These are phyloP conservation scores for Juncus inflexus DNA, from an alignment of 176 grass and related monocot genomes.

Conservation along the genomic window DNA sequence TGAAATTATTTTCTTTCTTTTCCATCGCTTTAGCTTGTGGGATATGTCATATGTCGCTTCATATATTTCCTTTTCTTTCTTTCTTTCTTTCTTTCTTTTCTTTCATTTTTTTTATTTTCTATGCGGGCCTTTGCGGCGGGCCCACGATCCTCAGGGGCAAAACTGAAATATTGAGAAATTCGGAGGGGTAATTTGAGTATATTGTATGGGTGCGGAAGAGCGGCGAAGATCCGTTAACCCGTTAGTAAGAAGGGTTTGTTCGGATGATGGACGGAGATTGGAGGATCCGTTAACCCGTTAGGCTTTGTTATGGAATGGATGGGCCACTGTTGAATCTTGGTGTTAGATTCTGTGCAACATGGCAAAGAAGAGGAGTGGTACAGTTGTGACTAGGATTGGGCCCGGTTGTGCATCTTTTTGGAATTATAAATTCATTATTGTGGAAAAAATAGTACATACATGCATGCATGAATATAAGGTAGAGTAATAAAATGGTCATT, in stretches of 20 bases:
- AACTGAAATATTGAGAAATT: background rate
- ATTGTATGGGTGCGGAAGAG: background rate
- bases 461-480: too few relatives aligned
- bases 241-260: background rate
- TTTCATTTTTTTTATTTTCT: background rate
- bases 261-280: background rate
- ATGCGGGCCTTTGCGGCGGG: constrained; percentile 11
- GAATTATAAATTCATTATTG: too few relatives aligned
- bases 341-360: constrained; percentile 18
- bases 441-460: too few relatives aligned
- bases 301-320: background rate
- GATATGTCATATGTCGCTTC: constrained; percentile 13
- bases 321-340: constrained; percentile 21
- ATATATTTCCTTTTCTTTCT: background rate
- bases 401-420: too few relatives aligned
- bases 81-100: background rate
- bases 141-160: background rate
- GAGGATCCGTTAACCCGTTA: constrained; percentile 3
- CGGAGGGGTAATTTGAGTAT: background rate
- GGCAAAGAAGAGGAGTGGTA: constrained; percentile 12
- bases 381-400: too few relatives aligned
- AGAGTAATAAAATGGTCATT: too few relatives aligned
- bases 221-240: background rate
- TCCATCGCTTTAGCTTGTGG: constrained; percentile 21
- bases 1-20: constrained; percentile 1